Evolutionary conservation across 108 stramenopile species (phyloP).

Genomic region (Conticribra guillardii): DNA sequence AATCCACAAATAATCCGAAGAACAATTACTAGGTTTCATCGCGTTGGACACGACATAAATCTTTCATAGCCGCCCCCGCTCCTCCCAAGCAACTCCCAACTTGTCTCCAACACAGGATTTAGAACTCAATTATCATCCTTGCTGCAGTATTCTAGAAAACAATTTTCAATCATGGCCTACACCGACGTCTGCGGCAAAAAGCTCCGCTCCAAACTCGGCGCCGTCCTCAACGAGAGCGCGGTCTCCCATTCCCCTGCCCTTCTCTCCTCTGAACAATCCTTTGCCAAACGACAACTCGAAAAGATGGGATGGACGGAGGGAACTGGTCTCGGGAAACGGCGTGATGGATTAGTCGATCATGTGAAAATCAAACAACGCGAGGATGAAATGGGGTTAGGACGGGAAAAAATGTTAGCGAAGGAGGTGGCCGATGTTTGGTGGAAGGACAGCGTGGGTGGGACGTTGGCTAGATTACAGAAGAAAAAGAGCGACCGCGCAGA

Average conservation of each 20-base stretch:
- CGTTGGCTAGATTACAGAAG: conserved; percentile 69
- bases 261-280: conserved; percentile 48
- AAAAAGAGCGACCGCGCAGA: conserved; percentile 34
- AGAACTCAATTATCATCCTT: too few relatives aligned
- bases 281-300: conserved; percentile 76
- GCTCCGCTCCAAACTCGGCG: conserved; percentile 58
- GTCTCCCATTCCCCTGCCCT: conserved; percentile 49
- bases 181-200: conserved; percentile 61
- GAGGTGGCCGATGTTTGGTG: conserved; percentile 80
- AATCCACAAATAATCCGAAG: too few relatives aligned
- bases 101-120: too few relatives aligned
- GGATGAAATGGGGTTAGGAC: conserved; percentile 77
- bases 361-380: conserved; percentile 77
- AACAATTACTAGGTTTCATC: too few relatives aligned
- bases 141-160: too few relatives aligned
- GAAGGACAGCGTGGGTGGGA: conserved; percentile 76
- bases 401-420: conserved; percentile 41
- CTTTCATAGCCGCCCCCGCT: too few relatives aligned
- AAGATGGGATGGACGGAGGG: conserved; percentile 94
- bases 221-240: conserved; percentile 63
- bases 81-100: too few relatives aligned
- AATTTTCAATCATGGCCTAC: conserved; percentile 63
- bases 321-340: conserved; percentile 86
- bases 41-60: too few relatives aligned
- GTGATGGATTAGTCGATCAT: conserved; percentile 82